phyloP scores from a whole-genome alignment of 2,329 filamentous ascomycete species.

The Colletotrichum sansevieriae region DNA sequence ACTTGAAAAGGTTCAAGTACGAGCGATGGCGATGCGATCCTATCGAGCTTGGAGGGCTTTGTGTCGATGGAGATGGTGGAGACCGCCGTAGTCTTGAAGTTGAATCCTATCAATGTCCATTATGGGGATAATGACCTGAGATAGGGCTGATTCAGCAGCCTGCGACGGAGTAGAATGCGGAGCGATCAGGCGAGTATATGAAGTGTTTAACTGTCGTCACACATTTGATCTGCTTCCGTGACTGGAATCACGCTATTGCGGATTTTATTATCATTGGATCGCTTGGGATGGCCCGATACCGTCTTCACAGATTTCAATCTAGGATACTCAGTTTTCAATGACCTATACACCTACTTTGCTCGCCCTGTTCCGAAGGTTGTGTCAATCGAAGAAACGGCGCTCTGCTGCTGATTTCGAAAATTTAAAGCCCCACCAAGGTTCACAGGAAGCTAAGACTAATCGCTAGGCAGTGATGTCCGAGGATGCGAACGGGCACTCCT shows the following conservation, averaged over 20 bases:
- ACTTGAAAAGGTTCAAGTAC: constrained; percentile 15
- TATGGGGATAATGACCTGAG: too few species aligned
- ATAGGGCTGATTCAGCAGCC: too few species aligned
- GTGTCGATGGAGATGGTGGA: background rate
- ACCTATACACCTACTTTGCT: background rate
- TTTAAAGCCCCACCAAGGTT: too few species aligned
- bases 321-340: background rate
- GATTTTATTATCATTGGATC: background rate
- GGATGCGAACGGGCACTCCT: background rate
- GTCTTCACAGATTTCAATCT: background rate
- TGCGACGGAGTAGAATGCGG: too few species aligned
- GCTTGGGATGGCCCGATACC: background rate
- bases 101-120: too few species aligned
- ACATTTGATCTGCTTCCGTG: constrained; percentile 1
- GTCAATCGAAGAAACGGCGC: too few species aligned
- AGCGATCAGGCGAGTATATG: too few species aligned
- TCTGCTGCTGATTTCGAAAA: too few species aligned
- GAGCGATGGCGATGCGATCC: background rate
- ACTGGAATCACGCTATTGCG: constrained; percentile 21
- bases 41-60: background rate
- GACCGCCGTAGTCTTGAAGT: background rate
- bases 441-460: too few species aligned
- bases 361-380: too few species aligned
- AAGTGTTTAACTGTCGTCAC: background rate
- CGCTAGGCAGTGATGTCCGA: too few species aligned